These are phyloP conservation scores for Besnoitia besnoiti DNA, from an alignment of 169 alveolate genomes.

Conservation along the genomic window DNA sequence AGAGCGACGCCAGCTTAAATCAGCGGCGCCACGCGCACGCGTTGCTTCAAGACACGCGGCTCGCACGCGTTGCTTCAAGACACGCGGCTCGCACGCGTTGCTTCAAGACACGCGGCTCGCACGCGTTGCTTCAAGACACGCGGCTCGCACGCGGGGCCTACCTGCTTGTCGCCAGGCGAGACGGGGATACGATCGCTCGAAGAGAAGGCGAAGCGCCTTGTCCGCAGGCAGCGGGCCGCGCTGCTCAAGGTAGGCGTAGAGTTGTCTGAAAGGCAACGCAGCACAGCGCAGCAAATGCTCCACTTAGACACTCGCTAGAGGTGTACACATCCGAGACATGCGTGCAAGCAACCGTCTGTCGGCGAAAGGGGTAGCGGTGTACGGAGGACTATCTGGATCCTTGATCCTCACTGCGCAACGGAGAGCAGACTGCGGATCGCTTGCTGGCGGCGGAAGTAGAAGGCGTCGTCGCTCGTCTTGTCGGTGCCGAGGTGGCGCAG, in stretches of 20 bases:
- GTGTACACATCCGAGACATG: constrained; percentile 4
- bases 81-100: too few species aligned
- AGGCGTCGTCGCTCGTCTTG: constrained; percentile 77
- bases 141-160: neutral
- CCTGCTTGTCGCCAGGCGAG: constrained; percentile 48
- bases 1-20: too few species aligned
- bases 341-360: neutral
- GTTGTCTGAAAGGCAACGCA: neutral
- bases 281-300: neutral
- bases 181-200: constrained; percentile 21
- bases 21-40: too few species aligned
- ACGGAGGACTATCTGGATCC: too few species aligned
- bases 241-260: constrained; percentile 18
- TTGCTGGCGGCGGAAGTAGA: constrained; percentile 77
- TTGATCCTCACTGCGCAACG: constrained; percentile 69
- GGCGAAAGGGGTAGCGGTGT: neutral
- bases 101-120: too few species aligned
- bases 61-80: too few species aligned
- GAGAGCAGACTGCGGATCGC: constrained; percentile 72
- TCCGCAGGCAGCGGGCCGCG: constrained; percentile 12
- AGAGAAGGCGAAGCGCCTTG: constrained; percentile 14
- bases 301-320: neutral
- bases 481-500: constrained; percentile 82
- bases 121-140: too few species aligned
- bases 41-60: too few species aligned